Percentiles rank a stretch among this genome's conserved stretches.
Evolutionary conservation across 257 asterid genomes (phyloP).

Genomic region (Apocynum venetum): DNA sequence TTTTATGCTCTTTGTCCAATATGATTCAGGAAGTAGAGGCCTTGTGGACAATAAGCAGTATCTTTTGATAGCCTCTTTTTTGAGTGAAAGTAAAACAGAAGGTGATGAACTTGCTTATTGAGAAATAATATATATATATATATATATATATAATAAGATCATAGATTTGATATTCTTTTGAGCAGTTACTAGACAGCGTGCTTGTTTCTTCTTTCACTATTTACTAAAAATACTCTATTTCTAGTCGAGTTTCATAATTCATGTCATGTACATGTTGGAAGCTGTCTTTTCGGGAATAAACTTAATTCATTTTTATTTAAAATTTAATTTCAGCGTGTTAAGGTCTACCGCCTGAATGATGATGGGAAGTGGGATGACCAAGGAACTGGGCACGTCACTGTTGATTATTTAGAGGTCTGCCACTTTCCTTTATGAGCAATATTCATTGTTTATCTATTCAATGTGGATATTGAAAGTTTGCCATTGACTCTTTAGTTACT

Average conservation of each 20-base stretch:
- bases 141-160: not conserved
- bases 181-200: not conserved
- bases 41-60: not conserved
- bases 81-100: not conserved
- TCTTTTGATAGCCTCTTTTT: not conserved
- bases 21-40: not conserved
- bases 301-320: not conserved
- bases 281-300: too few species aligned
- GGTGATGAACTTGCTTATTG: not conserved
- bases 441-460: not conserved
- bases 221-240: not conserved
- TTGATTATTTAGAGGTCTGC: constrained; percentile 82
- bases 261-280: not conserved
- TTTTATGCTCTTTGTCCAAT: not conserved
- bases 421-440: not conserved
- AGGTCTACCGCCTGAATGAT: constrained; percentile 84
- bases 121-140: not conserved
- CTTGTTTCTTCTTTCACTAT: not conserved
- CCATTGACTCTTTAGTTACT: not conserved
- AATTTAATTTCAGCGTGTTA: constrained; percentile 69
- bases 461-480: constrained; percentile 6
- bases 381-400: constrained; percentile 97
- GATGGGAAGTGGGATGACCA: constrained; percentile 99
- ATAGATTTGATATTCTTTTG: not conserved
- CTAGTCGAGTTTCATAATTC: not conserved